Base-by-base conservation (phyloP, 2,329 filamentous ascomycete genomes). In the Emericellopsis atlantica region DNA sequence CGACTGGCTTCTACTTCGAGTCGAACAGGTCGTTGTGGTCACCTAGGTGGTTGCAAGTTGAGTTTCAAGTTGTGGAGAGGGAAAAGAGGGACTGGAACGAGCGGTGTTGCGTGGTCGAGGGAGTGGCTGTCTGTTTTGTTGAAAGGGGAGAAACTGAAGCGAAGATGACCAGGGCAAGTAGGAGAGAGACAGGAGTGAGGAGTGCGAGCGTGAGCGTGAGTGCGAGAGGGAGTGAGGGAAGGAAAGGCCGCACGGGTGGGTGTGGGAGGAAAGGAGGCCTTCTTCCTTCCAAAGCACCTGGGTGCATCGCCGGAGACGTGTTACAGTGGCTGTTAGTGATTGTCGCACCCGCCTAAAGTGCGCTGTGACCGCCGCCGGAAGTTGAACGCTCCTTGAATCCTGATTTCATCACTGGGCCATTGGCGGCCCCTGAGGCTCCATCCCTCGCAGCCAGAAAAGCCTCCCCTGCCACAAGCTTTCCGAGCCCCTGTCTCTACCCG, bases 1-100 rank as follows among this genome's bases (percentile, higher is more conserved):
- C 26, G 26, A 7, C 26, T 12, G 26, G 26, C 26, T 9, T 29
- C 26, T 9, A 9, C 12, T 12, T 29, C 26, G 26, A 29, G 12
- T 9, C 12, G 12, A 12, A 29, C 26, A 12, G 26, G 26, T 29
- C 6, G 26, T 29, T 9, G 26, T 9, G 26, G 26, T 9, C 12
- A 29, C 12, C 26, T 29, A 29, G 26, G 4, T 29, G 26, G 26
- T 29, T 9, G 12, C 26, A 29, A 29, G 26, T 9, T 12, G 26
- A 9, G 26, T 35, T 35, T 21, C n/a, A 35, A 33, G 33, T 36
- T 44, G 44, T 36, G 37, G 40, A 42, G 45, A 45, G 46, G 46
- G 53, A 55, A 59, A 59, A 46, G 59, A 61, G 54, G 50, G 59
- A 62, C 60, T 62, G 58, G 58, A 64, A 62, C 59, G 59, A 62